A percentile compares a stretch with the other conserved stretches of the same genome.
Evolutionary conservation across 306 rosid species (phyloP).

Genomic region (Cyclanthera cordifolia): DNA sequence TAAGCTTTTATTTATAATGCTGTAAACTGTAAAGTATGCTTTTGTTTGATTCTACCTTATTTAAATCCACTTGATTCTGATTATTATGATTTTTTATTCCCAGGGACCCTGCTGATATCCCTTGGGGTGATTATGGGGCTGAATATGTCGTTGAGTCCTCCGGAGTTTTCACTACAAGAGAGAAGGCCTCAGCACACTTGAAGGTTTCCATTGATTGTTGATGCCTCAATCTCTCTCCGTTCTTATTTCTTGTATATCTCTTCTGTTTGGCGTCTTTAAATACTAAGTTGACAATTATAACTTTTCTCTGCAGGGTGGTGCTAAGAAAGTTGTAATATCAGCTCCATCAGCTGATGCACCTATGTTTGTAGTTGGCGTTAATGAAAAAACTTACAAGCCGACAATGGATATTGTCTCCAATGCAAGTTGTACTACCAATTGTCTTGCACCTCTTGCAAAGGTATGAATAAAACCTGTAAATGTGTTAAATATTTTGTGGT

Average conservation of each 20-base stretch:
- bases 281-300: conserved; percentile 14
- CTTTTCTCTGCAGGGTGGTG: conserved; percentile 63
- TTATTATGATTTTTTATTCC: neutral
- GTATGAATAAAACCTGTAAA: conserved; percentile 29
- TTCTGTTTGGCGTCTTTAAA: neutral
- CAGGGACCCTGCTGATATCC: conserved; percentile 91
- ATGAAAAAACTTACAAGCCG: conserved; percentile 64
- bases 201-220: conserved; percentile 35
- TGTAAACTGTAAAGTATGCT: too few species aligned
- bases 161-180: conserved; percentile 78
- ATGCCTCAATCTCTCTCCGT: conserved; percentile 11
- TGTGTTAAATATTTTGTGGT: neutral
- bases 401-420: conserved; percentile 85
- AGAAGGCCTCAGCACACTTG: conserved; percentile 67
- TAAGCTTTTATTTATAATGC: neutral
- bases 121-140: conserved; percentile 87
- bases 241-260: neutral
- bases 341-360: conserved; percentile 99
- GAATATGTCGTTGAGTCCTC: conserved; percentile 89
- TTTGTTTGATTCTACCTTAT: neutral
- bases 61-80: conserved; percentile 5
- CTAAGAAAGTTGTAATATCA: conserved; percentile 83
- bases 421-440: conserved; percentile 98
- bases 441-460: conserved; percentile 99
- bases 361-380: conserved; percentile 94